These are phyloP conservation scores for Actinomucor elegans DNA, from an alignment of 371 early-diverging fungal species.

Conservation along the genomic window DNA sequence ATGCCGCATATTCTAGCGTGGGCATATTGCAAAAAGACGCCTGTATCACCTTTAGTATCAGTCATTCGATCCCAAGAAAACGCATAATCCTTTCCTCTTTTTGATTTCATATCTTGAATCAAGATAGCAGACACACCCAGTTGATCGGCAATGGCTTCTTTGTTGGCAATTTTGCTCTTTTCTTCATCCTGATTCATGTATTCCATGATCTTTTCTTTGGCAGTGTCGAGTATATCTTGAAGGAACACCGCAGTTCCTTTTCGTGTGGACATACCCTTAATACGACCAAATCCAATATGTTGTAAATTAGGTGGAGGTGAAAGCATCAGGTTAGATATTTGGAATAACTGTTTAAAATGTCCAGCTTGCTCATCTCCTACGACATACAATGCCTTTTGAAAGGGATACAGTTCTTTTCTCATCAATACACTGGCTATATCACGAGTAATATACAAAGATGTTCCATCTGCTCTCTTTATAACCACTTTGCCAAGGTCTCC, in stretches of 20 bases:
- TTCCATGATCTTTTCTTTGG: slow-evolving; percentile 82
- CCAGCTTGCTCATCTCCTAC: slow-evolving; percentile 89
- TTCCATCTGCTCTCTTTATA: slow-evolving; percentile 88
- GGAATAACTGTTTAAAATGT: slow-evolving; percentile 94
- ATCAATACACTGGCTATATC: slow-evolving; percentile 93
- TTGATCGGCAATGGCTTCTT: slow-evolving; percentile 61
- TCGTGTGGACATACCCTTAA: slow-evolving; percentile 96
- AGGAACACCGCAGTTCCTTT: slow-evolving; percentile 95
- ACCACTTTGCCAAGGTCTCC: slow-evolving; percentile 74
- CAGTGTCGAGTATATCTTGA: slow-evolving; percentile 91
- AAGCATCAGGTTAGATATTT: slow-evolving; percentile 65
- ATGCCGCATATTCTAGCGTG: slow-evolving; percentile 87
- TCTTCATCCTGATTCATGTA: slow-evolving; percentile 76
- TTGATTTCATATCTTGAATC: slow-evolving; percentile 93
- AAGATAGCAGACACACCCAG: slow-evolving; percentile 85
- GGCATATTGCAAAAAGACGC: slow-evolving; percentile 97
- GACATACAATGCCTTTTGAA: slow-evolving; percentile 87
- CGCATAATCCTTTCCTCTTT: slow-evolving; percentile 91
- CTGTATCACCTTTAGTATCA: slow-evolving; percentile 94
- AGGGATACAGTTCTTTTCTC: slow-evolving; percentile 73
- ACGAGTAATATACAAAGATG: slow-evolving; percentile 93
- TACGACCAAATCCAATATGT: slow-evolving; percentile 94
- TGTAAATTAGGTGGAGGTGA: slow-evolving; percentile 20
- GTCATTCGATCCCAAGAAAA: slow-evolving; percentile 96
- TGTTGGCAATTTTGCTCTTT: slow-evolving; percentile 65